Evolutionary conservation across 1,139 yeast genomes (phyloP).

Genomic region (Magnusiomyces ingens): DNA sequence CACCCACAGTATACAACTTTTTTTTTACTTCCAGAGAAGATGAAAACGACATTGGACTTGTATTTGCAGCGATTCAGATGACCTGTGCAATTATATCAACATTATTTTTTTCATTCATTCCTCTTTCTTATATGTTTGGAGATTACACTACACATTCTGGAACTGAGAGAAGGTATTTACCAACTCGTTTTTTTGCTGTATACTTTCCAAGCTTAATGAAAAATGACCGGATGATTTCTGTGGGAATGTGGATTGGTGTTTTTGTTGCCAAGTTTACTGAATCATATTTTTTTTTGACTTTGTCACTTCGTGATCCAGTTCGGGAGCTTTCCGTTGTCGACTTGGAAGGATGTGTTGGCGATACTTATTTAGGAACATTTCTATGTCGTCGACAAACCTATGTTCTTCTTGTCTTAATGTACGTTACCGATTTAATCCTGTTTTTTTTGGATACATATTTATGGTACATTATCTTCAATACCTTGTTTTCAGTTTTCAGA

Average conservation of each 20-base stretch:
- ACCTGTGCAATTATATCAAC: conserved; percentile 54
- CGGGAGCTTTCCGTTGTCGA: conserved; percentile 56
- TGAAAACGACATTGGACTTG: conserved; percentile 44
- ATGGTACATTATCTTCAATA: conserved; percentile 82
- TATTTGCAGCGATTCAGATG: conserved; percentile 53
- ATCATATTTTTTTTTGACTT: conserved; percentile 72
- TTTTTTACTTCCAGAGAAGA: conserved; percentile 43
- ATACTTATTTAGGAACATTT: conserved; percentile 41
- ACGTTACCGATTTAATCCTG: conserved; percentile 59
- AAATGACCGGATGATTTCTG: conserved; percentile 51
- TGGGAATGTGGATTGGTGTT: conserved; percentile 59
- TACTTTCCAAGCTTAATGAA: conserved; percentile 50
- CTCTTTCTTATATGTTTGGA: conserved; percentile 49
- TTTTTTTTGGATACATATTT: conserved; percentile 81
- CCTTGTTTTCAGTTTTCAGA: conserved; percentile 60
- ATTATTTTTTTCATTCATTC: conserved; percentile 53
- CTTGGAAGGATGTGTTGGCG: conserved; percentile 58
- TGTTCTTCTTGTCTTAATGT: conserved; percentile 49
- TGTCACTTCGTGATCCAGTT: conserved; percentile 74
- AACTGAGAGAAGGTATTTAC: conserved; percentile 22
- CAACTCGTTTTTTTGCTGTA: conserved; percentile 39
- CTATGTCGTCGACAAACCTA: conserved; percentile 58
- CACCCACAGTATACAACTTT: conserved; percentile 59
- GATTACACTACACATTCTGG: conserved; percentile 33
- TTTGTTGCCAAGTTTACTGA: conserved; percentile 69